Conservation (phyloP, 495 filamentous ascomycete species). For the Penicillium longicatenatum region DNA sequence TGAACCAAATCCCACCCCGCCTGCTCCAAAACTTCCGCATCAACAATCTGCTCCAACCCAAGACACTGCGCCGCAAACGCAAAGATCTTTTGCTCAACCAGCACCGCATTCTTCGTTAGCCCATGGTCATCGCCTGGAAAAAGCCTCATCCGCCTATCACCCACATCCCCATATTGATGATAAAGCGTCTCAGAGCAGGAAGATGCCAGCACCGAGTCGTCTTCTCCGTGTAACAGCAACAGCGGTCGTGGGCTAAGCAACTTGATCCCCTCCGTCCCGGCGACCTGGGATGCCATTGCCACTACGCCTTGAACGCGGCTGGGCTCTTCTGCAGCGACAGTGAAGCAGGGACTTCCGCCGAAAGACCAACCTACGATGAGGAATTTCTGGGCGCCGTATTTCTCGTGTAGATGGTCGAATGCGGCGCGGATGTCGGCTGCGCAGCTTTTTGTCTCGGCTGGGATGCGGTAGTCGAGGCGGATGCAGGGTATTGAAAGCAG, state of each 20-base stretch:
- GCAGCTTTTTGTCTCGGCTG: conserved; percentile 36
- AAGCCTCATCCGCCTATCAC: conserved; percentile 21
- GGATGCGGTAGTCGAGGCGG: conserved; percentile 45
- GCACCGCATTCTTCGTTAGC: conserved; percentile 32
- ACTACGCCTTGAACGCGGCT: neutral
- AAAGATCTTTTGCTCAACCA: conserved; percentile 39
- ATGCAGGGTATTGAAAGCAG: conserved; percentile 39
- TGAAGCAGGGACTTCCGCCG: neutral
- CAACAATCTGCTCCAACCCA: conserved; percentile 30
- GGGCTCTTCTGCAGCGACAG: conserved; percentile 1
- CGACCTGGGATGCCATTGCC: conserved; percentile 6
- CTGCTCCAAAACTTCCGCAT: conserved; percentile 28
- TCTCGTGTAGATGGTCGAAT: conserved; percentile 39
- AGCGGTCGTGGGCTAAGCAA: neutral
- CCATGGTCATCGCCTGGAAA: conserved; percentile 40
- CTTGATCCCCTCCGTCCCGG: neutral
- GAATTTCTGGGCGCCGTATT: conserved; percentile 36
- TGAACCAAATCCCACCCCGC: conserved; percentile 30
- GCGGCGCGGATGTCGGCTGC: conserved; percentile 36
- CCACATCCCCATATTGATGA: neutral
- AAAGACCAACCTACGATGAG: conserved; percentile 47
- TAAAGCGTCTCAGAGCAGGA: neutral
- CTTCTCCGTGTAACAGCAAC: neutral
- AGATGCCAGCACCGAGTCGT: neutral
- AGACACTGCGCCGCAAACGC: conserved; percentile 32